Conservation (phyloP, 305 asterid species). For the Withania somnifera region DNA sequence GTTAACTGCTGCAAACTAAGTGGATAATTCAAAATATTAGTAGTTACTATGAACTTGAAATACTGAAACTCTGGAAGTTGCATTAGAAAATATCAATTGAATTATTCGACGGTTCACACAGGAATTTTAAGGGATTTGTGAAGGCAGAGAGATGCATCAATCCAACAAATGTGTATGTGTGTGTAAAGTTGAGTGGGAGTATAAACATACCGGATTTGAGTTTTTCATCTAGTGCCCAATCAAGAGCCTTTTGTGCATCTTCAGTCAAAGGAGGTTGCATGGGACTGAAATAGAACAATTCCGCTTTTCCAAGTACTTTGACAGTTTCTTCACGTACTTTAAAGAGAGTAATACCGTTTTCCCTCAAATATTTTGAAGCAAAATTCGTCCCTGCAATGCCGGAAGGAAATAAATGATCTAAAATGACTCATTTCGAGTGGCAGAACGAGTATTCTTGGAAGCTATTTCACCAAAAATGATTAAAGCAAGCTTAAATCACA, state of each 20-base stretch:
- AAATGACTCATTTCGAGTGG: background rate
- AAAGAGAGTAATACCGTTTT: conserved; percentile 41
- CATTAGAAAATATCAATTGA: background rate
- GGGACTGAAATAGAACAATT: conserved; percentile 36
- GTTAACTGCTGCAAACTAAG: background rate
- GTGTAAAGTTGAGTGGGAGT: background rate
- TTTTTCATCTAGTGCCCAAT: conserved; percentile 63
- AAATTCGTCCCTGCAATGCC: conserved; percentile 50
- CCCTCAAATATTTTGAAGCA: conserved; percentile 49
- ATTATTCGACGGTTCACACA: background rate
- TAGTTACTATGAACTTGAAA: background rate
- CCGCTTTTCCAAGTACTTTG: conserved; percentile 38
- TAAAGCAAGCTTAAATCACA: background rate
- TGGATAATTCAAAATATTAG: background rate
- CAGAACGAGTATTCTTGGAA: background rate
- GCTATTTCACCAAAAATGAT: background rate
- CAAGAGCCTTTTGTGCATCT: conserved; percentile 57
- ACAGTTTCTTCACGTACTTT: conserved; percentile 59
- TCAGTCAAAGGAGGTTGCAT: conserved; percentile 64
- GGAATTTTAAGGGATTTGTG: background rate
- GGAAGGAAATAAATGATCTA: background rate
- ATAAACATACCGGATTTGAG: conserved; percentile 39
- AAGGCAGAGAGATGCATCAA: background rate
- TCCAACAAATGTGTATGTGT: background rate
- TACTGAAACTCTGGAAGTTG: background rate